Conservation (phyloP, 768 basidiomycete genomes). For the Tremella yokohamensis region DNA sequence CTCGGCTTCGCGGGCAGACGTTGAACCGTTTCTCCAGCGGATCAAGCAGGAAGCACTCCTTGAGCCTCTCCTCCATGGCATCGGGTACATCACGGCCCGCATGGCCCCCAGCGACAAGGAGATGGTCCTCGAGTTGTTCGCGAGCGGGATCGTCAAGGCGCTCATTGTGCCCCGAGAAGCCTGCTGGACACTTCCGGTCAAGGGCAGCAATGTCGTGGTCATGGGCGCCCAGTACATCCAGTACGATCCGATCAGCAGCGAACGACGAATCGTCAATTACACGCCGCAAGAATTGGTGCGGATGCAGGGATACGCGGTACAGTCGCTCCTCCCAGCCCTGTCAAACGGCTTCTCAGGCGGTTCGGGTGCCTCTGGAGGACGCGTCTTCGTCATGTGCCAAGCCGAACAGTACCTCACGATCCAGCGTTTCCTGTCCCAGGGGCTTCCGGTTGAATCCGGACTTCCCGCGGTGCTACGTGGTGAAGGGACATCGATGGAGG, state of each 20-base stretch:
- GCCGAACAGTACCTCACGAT: constrained; percentile 77
- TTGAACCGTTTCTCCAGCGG: constrained; percentile 61
- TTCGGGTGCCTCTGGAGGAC: constrained; percentile 47
- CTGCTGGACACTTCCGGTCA: constrained; percentile 85
- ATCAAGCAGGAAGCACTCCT: constrained; percentile 63
- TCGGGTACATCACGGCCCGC: constrained; percentile 80
- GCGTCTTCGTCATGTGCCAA: constrained; percentile 85
- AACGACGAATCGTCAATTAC: constrained; percentile 76
- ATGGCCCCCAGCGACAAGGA: constrained; percentile 65
- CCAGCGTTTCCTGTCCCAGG: constrained; percentile 77
- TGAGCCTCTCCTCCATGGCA: constrained; percentile 76
- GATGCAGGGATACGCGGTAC: constrained; percentile 79
- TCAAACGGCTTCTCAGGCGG: not conserved
- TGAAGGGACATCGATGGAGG: constrained; percentile 52
- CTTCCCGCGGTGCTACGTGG: constrained; percentile 50
- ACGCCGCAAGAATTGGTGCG: constrained; percentile 72
- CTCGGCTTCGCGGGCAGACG: constrained; percentile 54
- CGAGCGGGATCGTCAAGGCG: constrained; percentile 72
- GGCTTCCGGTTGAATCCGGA: constrained; percentile 81
- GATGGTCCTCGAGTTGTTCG: constrained; percentile 74
- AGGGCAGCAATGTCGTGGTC: constrained; percentile 74
- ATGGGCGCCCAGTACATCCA: constrained; percentile 84
- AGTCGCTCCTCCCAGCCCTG: constrained; percentile 20
- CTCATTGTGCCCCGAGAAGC: constrained; percentile 76
- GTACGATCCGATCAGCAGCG: constrained; percentile 51